A percentile compares a stretch with the other conserved stretches of the same genome.
Conservation (phyloP, 2,329 filamentous ascomycete genomes). For the Elsinoe batatas region DNA sequence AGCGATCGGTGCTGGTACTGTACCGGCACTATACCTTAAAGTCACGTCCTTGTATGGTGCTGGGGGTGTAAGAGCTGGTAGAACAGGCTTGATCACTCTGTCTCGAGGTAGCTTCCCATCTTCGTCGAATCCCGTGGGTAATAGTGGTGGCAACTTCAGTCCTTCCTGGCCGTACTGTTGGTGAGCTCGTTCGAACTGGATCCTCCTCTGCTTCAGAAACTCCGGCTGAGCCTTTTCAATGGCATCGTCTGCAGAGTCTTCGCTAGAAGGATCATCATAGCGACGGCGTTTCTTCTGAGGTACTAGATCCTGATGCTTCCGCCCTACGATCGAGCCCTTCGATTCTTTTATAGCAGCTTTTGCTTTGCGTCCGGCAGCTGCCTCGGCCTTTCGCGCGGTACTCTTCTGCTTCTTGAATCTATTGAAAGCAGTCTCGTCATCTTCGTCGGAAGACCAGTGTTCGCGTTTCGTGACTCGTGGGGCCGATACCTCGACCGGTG, state of each 20-base stretch:
- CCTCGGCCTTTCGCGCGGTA: slow-evolving; percentile 43
- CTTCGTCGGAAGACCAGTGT: slow-evolving; percentile 36
- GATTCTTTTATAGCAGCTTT: slow-evolving; percentile 38
- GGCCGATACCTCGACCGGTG: background rate
- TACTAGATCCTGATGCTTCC: slow-evolving; percentile 17
- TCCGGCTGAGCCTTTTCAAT: slow-evolving; percentile 56
- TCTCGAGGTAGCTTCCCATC: slow-evolving; percentile 55
- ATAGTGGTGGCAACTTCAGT: slow-evolving; percentile 67
- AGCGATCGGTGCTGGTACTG: slow-evolving; percentile 80
- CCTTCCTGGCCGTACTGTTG: slow-evolving; percentile 55
- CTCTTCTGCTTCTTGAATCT: slow-evolving; percentile 53
- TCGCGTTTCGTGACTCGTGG: slow-evolving; percentile 4
- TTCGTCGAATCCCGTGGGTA: slow-evolving; percentile 64
- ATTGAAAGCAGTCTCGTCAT: slow-evolving; percentile 47
- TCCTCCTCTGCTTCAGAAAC: slow-evolving; percentile 60
- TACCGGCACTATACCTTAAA: slow-evolving; percentile 62
- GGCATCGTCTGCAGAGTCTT: slow-evolving; percentile 40
- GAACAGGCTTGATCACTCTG: slow-evolving; percentile 59
- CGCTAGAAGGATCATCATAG: slow-evolving; percentile 22
- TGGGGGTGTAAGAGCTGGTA: slow-evolving; percentile 55
- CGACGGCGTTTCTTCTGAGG: slow-evolving; percentile 14
- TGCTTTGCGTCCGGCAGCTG: slow-evolving; percentile 39
- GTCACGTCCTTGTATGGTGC: slow-evolving; percentile 65
- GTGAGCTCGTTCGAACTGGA: slow-evolving; percentile 55
- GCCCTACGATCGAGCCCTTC: slow-evolving; percentile 30